Evolutionary conservation across 2,329 filamentous ascomycete species (phyloP).

Genomic region (Cercospora sojina): DNA sequence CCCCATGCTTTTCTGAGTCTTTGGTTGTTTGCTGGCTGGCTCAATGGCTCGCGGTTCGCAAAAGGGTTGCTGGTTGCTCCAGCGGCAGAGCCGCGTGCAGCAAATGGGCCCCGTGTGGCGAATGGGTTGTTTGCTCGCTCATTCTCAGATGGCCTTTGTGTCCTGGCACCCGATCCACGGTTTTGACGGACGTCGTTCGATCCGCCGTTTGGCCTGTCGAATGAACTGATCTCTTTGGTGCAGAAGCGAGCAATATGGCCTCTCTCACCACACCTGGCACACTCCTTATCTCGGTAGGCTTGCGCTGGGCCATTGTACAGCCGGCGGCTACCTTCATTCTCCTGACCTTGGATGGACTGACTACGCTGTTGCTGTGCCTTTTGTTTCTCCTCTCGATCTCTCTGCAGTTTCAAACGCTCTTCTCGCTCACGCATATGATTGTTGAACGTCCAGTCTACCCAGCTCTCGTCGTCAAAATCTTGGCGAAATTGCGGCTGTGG

Average conservation of each 20-base stretch:
- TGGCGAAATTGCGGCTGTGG: conserved; percentile 11
- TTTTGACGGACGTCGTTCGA: not conserved
- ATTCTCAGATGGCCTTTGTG: not conserved
- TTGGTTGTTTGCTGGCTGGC: not conserved
- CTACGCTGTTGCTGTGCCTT: not conserved
- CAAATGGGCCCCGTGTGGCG: not conserved
- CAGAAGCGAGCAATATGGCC: conserved; percentile 23
- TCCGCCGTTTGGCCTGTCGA: not conserved
- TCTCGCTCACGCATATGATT: conserved; percentile 16
- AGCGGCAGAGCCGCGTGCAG: not conserved
- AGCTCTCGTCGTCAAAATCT: conserved; percentile 12
- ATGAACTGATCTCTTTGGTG: conserved; percentile 1
- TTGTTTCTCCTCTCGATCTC: conserved; percentile 2
- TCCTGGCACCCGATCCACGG: not conserved
- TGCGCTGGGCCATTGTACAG: conserved; percentile 8
- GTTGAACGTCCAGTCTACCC: conserved; percentile 17
- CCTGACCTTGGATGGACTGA: not conserved
- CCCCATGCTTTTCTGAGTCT: conserved; percentile 1
- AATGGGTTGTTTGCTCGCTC: not conserved
- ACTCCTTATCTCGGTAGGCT: conserved; percentile 7
- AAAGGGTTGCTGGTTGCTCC: conserved; percentile 1
- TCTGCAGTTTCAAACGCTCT: conserved; percentile 4
- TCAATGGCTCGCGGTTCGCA: not conserved
- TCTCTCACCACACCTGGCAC: conserved; percentile 21
- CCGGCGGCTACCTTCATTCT: conserved; percentile 6